These are phyloP conservation scores for Arthrobotrys musiformis DNA, from an alignment of 2,329 filamentous ascomycete genomes.

Conservation along the genomic window DNA sequence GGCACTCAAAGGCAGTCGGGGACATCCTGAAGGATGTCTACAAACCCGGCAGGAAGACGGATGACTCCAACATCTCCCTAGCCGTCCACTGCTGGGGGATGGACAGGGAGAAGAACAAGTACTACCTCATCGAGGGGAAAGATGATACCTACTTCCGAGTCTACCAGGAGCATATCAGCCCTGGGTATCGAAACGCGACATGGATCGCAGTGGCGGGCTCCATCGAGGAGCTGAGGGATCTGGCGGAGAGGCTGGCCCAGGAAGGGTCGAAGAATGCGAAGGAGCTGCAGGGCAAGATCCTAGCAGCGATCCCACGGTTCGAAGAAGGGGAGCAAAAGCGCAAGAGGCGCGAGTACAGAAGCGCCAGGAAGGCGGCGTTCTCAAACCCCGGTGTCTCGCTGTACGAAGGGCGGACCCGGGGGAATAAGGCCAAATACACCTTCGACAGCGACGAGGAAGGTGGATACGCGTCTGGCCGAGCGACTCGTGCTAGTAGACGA, in stretches of 20 bases:
- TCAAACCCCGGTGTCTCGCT: constrained; percentile 88
- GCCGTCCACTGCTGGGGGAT: constrained; percentile 91
- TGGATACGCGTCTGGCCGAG: constrained; percentile 72
- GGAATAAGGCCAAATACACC: constrained; percentile 96
- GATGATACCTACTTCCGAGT: constrained; percentile 94
- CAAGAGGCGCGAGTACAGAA: constrained; percentile 88
- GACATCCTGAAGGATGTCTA: constrained; percentile 85
- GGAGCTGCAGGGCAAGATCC: constrained; percentile 80
- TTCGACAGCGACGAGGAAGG: constrained; percentile 89
- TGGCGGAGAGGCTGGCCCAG: constrained; percentile 79
- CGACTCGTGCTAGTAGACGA: constrained; percentile 74
- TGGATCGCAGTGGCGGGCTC: constrained; percentile 94
- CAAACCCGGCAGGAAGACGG: constrained; percentile 83
- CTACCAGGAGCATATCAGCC: constrained; percentile 87
- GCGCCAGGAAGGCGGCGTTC: constrained; percentile 86
- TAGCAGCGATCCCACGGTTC: constrained; percentile 83
- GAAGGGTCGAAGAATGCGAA: constrained; percentile 81
- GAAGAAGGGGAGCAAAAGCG: constrained; percentile 97
- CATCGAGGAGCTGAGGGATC: constrained; percentile 82
- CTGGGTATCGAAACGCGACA: constrained; percentile 76
- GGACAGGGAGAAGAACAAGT: constrained; percentile 89
- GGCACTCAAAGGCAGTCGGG: constrained; percentile 85
- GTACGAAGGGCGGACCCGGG: constrained; percentile 94
- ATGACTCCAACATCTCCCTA: constrained; percentile 82
- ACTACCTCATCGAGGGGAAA: constrained; percentile 87